Evolutionary conservation across 164 flowering plant species (phyloP), one percentile per base, ranked within the genome.

Genomic region (Vitis labrusca): DNA sequence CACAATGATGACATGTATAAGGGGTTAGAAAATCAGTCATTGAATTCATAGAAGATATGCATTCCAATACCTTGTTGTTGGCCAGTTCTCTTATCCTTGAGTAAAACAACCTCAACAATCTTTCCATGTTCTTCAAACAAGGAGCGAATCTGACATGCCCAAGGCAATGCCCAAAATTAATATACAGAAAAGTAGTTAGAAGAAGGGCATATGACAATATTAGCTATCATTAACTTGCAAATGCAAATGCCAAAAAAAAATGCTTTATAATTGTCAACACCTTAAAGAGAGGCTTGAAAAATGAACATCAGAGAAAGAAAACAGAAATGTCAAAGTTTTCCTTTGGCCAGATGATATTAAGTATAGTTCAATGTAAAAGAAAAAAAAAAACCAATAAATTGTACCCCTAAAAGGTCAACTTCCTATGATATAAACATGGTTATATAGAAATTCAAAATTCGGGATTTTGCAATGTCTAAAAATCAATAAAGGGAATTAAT

Each of bases 71-170:
- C 91, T 75, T 83, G 83, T 60, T 76, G 87, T 47, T 66, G 78
- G 52, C 88, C 86, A 55, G 80, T 74, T 70, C 70, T 60, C 76
- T 87, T 89, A 74, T 87, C 91, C 85, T 50, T 76, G 29, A 83
- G 71, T 19, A 80, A 52, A 70, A 87, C 78, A 73, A 89, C 80
- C 79, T 89, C 93, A 51, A 77, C 50, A 59, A 89, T 70, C 66
- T 76, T 67, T 51, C 93, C 93, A 74, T 78, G 72, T 67, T 76
- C 80, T 68, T 78, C 79, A 76, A 89, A 89, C 63, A 85, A 50
- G 11, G 73, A 67, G 4, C 82, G 80, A 56, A 89, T 72, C 93
- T 89, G 63, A 69, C 16, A 72, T 17, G 27, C 16, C 30, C 47
- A 14, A 65, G 11, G 19, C 37, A 37, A 12, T 32, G 44, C 27